A percentile compares a stretch with the other conserved stretches of the same genome.
These are phyloP conservation scores for Gossypium gossypioides DNA, from an alignment of 441 rosid genomes.

Conservation along the genomic window DNA sequence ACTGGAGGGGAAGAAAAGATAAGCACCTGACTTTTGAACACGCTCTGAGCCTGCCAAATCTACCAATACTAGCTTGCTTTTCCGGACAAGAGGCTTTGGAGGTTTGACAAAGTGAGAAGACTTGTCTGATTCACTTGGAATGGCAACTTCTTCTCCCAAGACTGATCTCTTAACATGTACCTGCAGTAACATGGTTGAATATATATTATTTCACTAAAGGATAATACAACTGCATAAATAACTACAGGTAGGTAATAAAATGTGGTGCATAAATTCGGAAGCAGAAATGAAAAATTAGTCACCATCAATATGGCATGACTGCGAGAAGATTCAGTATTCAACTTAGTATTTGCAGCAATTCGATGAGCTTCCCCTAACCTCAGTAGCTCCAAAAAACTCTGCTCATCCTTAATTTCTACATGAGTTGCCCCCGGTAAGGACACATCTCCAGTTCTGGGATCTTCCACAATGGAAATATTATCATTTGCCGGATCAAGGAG, in stretches of 20 bases:
- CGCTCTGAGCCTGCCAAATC: slow-evolving; percentile 99
- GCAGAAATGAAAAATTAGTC: slow-evolving; percentile 16
- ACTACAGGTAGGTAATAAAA: slow-evolving; percentile 9
- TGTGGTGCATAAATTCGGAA: neutral
- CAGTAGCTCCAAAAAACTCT: slow-evolving; percentile 68
- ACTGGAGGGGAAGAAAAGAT: neutral
- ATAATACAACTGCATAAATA: neutral
- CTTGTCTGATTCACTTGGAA: slow-evolving; percentile 41
- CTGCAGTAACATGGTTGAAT: slow-evolving; percentile 33
- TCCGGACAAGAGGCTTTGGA: slow-evolving; percentile 74
- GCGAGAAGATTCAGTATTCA: slow-evolving; percentile 95
- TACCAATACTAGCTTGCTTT: slow-evolving; percentile 82
- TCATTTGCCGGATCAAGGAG: slow-evolving; percentile 83
- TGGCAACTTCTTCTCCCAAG: slow-evolving; percentile 40
- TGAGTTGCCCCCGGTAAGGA: slow-evolving; percentile 86
- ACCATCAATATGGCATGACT: slow-evolving; percentile 98
- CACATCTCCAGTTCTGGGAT: slow-evolving; percentile 94
- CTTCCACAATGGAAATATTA: slow-evolving; percentile 84
- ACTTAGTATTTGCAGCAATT: slow-evolving; percentile 85
- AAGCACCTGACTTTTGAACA: slow-evolving; percentile 83
- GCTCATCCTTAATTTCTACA: slow-evolving; percentile 75
- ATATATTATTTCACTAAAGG: slow-evolving; percentile 5
- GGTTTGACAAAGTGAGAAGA: slow-evolving; percentile 64
- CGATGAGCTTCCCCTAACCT: slow-evolving; percentile 89
- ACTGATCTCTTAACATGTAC: slow-evolving; percentile 82